These are phyloP conservation scores for Saksenaea oblongispora DNA, from an alignment of 371 early-diverging fungal species.

Conservation along the genomic window DNA sequence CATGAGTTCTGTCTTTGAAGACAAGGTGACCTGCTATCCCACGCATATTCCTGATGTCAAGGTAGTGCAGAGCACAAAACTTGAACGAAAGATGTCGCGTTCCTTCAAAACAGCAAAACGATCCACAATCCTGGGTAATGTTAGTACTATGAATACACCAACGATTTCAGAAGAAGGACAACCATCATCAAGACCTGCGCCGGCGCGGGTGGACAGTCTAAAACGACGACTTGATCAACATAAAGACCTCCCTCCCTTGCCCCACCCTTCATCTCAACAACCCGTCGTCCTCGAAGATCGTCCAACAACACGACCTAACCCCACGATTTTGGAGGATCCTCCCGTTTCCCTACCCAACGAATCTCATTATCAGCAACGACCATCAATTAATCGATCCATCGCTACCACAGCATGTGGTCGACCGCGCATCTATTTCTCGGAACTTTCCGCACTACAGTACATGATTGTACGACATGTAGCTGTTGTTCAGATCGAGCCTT, in stretches of 20 bases:
- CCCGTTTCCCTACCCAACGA: no score
- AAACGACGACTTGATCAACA: constrained; percentile 25
- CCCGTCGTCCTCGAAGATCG: neutral
- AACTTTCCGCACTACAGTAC: constrained; percentile 82
- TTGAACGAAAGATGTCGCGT: constrained; percentile 63
- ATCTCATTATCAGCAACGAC: neutral
- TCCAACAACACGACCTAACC: neutral
- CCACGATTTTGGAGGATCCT: neutral
- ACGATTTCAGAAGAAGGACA: constrained; percentile 8
- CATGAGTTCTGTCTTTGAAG: constrained; percentile 3
- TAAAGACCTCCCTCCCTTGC: constrained; percentile 32
- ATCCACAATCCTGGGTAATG: constrained; percentile 49
- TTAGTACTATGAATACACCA: constrained; percentile 14
- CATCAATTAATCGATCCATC: constrained; percentile 1
- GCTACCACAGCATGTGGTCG: constrained; percentile 13
- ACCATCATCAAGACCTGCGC: constrained; percentile 11
- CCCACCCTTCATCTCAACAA: neutral
- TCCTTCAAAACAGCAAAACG: constrained; percentile 62
- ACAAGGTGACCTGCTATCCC: constrained; percentile 24
- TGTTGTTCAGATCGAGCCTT: constrained; percentile 71
- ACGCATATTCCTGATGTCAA: constrained; percentile 57
- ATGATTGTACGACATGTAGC: constrained; percentile 89
- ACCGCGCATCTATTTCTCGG: constrained; percentile 65
- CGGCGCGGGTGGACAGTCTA: constrained; percentile 39
- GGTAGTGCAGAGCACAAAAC: constrained; percentile 51